Conservation (phyloP, 2,329 filamentous ascomycete genomes). For the Fusarium sp. region DNA sequence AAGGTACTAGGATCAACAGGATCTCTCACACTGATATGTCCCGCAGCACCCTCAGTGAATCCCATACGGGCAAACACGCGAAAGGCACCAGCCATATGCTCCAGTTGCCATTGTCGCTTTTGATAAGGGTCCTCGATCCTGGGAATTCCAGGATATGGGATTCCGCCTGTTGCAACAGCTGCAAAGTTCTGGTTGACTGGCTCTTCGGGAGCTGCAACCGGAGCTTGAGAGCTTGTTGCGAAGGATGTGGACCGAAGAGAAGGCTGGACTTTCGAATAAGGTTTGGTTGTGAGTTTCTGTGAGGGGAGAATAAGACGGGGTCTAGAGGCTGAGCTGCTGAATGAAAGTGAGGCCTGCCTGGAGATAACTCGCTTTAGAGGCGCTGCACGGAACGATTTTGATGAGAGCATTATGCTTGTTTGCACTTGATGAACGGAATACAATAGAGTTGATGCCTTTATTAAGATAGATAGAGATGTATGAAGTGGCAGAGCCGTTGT, state of each 20-base stretch:
- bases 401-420: constrained; percentile 25
- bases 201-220: not conserved
- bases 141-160: constrained; percentile 62
- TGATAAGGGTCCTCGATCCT: constrained; percentile 61
- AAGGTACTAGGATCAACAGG: constrained; percentile 68
- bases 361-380: constrained; percentile 19
- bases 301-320: constrained; percentile 4
- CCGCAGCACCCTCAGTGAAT: constrained; percentile 70
- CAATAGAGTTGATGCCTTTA: not conserved
- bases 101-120: constrained; percentile 49
- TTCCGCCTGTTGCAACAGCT: constrained; percentile 45
- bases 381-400: constrained; percentile 10
- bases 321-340: constrained; percentile 11
- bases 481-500: not conserved
- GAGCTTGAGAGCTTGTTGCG: constrained; percentile 36
- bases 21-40: constrained; percentile 73
- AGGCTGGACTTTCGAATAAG: not conserved
- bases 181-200: constrained; percentile 40
- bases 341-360: constrained; percentile 20
- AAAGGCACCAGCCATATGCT: constrained; percentile 59
- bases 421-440: not conserved
- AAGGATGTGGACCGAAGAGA: constrained; percentile 17
- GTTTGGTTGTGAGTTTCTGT: not conserved
- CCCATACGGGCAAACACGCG: constrained; percentile 59
- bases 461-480: not conserved